These are phyloP conservation scores for Umbelopsis sp. DNA, from an alignment of 371 early-diverging fungal genomes.

Conservation along the genomic window DNA sequence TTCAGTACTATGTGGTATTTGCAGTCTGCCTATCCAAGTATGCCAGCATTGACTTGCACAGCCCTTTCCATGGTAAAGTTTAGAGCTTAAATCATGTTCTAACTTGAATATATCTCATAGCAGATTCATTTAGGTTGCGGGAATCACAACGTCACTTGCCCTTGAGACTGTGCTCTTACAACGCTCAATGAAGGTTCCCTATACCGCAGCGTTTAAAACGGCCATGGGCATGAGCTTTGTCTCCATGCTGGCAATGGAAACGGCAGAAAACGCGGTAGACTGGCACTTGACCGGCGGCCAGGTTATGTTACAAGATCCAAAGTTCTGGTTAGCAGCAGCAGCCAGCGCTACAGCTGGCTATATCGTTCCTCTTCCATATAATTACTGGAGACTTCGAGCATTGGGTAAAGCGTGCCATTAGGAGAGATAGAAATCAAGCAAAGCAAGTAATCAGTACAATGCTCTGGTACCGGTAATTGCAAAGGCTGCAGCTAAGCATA, in stretches of 20 bases:
- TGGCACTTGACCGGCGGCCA: constrained; percentile 59
- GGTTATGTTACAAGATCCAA: constrained; percentile 45
- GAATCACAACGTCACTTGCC: constrained; percentile 52
- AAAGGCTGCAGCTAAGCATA: no score
- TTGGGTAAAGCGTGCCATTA: constrained; percentile 54
- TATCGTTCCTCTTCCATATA: constrained; percentile 56
- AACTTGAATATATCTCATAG: not conserved
- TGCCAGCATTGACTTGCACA: constrained; percentile 43
- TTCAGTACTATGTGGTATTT: constrained; percentile 58
- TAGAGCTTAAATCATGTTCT: not conserved
- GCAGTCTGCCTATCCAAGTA: constrained; percentile 42
- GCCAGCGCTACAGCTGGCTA: constrained; percentile 51
- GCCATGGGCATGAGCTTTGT: constrained; percentile 62
- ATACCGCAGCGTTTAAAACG: constrained; percentile 49
- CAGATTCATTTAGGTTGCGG: constrained; percentile 35
- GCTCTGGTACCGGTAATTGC: no score
- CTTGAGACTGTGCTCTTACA: constrained; percentile 53
- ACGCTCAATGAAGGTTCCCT: constrained; percentile 43
- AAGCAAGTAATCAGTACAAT: no score
- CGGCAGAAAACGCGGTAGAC: constrained; percentile 55
- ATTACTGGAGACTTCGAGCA: constrained; percentile 58
- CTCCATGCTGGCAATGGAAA: constrained; percentile 63
- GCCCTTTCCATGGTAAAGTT: constrained; percentile 50
- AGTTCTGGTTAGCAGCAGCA: constrained; percentile 53
- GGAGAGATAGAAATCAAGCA: no score